These are phyloP conservation scores for Aureobasidium sp. DNA, from an alignment of 2,329 filamentous ascomycete species.

Conservation along the genomic window DNA sequence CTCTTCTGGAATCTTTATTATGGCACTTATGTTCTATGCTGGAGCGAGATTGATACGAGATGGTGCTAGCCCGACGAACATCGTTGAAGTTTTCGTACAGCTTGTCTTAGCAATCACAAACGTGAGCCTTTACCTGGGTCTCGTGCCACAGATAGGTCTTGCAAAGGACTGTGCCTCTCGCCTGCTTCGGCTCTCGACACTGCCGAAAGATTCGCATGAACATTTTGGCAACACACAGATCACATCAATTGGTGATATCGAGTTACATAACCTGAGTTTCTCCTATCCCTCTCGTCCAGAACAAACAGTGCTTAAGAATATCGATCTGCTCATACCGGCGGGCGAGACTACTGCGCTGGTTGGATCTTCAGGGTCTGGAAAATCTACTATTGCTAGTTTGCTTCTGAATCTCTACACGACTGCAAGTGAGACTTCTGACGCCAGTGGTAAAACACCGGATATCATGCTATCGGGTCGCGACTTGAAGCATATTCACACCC, in stretches of 20 bases:
- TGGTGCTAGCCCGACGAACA: conserved; percentile 44
- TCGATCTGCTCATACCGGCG: conserved; percentile 57
- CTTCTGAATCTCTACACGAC: conserved; percentile 60
- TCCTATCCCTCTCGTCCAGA: conserved; percentile 55
- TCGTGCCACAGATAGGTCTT: conserved; percentile 72
- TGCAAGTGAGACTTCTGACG: conserved; percentile 47
- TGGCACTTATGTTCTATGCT: conserved; percentile 78
- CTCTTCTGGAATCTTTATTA: conserved; percentile 60
- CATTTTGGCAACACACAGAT: conserved; percentile 40
- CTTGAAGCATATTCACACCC: conserved; percentile 51
- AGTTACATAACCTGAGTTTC: conserved; percentile 59
- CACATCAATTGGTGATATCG: conserved; percentile 42
- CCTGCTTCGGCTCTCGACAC: conserved; percentile 59
- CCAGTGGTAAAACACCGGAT: conserved; percentile 46
- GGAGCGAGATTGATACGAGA: conserved; percentile 56
- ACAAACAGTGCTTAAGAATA: conserved; percentile 47
- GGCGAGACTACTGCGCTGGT: conserved; percentile 69
- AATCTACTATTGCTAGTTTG: conserved; percentile 72
- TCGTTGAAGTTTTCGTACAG: conserved; percentile 70
- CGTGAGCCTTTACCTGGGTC: conserved; percentile 58
- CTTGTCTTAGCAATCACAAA: conserved; percentile 77
- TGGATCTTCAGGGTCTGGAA: conserved; percentile 80
- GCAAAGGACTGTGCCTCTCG: conserved; percentile 64
- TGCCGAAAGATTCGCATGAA: conserved; percentile 54
- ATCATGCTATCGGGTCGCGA: conserved; percentile 53